Evolutionary conservation across 495 filamentous ascomycete species (phyloP).

Genomic region (Lophiotrema nucula): DNA sequence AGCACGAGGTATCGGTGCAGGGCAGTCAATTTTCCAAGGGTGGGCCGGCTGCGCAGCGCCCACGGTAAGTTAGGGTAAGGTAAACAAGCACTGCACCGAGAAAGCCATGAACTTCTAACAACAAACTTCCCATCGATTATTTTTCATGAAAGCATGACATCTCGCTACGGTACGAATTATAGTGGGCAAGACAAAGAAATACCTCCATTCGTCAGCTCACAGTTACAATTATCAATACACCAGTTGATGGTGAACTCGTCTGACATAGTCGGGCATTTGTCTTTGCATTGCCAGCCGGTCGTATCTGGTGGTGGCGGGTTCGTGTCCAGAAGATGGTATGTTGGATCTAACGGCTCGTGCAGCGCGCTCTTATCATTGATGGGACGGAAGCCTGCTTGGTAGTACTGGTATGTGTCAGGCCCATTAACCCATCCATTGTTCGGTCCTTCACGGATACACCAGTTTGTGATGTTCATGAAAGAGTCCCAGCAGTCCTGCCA

Average conservation of each 20-base stretch:
- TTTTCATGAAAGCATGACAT: no score
- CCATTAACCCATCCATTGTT: slow-evolving; percentile 16
- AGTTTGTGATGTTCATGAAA: not conserved
- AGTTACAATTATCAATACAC: not conserved
- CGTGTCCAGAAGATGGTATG: not conserved
- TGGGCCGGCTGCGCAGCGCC: no score
- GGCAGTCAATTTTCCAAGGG: no score
- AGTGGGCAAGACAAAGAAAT: not conserved
- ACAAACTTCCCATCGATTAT: no score
- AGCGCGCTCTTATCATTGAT: not conserved
- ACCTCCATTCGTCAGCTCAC: not conserved
- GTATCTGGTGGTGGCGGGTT: not conserved
- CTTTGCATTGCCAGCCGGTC: not conserved
- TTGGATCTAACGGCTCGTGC: not conserved
- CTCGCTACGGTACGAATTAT: no score
- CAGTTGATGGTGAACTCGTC: not conserved
- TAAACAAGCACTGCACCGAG: no score
- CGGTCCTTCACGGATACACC: slow-evolving; percentile 4
- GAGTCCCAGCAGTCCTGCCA: slow-evolving; percentile 16
- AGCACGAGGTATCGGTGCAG: no score
- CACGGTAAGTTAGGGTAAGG: no score
- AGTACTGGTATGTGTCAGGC: slow-evolving; percentile 5
- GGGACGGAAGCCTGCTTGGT: not conserved
- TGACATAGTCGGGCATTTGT: not conserved
- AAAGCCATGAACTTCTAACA: no score